Evolutionary conservation across 208 protist species (phyloP).

Genomic region (Novymonas esmeraldas): DNA sequence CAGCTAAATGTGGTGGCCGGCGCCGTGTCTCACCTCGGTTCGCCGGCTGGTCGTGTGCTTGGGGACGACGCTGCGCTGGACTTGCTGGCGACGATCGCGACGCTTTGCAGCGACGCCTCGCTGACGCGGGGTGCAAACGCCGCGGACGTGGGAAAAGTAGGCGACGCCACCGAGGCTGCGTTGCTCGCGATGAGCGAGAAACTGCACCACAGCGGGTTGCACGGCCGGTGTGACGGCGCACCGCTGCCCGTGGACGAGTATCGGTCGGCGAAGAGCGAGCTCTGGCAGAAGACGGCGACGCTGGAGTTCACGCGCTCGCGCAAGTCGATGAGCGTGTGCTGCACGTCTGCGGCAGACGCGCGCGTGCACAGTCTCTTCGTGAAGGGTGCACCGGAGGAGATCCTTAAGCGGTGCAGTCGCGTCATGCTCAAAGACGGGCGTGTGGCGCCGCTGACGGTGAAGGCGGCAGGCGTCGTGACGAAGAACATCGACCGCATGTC

Average conservation of each 20-base stretch:
- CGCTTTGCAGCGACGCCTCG: constrained; percentile 84
- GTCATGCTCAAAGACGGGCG: constrained; percentile 56
- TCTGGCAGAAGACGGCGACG: constrained; percentile 71
- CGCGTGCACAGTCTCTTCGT: constrained; percentile 72
- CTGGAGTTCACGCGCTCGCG: constrained; percentile 96
- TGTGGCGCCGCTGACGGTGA: constrained; percentile 43
- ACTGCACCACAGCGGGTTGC: constrained; percentile 44
- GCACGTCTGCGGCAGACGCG: constrained; percentile 28
- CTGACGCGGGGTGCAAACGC: constrained; percentile 33
- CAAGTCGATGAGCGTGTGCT: constrained; percentile 96
- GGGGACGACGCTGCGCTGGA: constrained; percentile 52
- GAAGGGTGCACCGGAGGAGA: constrained; percentile 95
- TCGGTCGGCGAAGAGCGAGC: constrained; percentile 19
- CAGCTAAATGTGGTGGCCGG: constrained; percentile 48
- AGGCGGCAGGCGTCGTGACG: constrained; percentile 31
- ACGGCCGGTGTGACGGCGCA: background rate
- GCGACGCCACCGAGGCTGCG: constrained; percentile 92
- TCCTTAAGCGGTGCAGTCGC: constrained; percentile 88
- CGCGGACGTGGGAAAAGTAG: constrained; percentile 65
- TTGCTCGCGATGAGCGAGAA: constrained; percentile 93
- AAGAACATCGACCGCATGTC: constrained; percentile 61
- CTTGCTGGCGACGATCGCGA: constrained; percentile 60
- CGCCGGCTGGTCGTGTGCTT: constrained; percentile 9
- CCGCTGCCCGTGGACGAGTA: constrained; percentile 34
- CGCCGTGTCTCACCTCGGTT: constrained; percentile 28